A percentile compares a stretch with the other conserved stretches of the same genome.
phyloP scores from a whole-genome alignment of 306 rosid species.

The Luffa acutangula region DNA sequence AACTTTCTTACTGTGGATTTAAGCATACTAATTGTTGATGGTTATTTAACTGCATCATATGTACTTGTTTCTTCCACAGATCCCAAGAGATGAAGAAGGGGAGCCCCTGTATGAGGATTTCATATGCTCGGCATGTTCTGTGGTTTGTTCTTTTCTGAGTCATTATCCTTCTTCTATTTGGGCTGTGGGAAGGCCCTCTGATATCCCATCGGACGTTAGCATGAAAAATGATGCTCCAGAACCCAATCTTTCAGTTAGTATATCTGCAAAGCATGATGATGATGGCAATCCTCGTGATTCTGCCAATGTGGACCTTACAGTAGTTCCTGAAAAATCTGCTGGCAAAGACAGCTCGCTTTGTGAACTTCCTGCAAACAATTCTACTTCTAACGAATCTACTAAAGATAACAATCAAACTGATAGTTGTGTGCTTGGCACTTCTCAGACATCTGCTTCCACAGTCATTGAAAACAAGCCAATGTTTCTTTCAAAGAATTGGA shows the following conservation, averaged over 20 bases:
- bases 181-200: slow-evolving; percentile 41
- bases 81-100: slow-evolving; percentile 92
- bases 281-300: slow-evolving; percentile 17
- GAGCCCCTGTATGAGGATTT: slow-evolving; percentile 85
- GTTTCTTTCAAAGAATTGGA: slow-evolving; percentile 87
- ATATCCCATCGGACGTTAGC: slow-evolving; percentile 21
- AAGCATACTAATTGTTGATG: background rate
- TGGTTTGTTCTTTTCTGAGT: slow-evolving; percentile 48
- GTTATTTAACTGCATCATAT: background rate
- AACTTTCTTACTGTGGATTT: background rate
- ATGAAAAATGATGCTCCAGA: slow-evolving; percentile 53
- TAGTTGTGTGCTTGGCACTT: slow-evolving; percentile 52
- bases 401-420: slow-evolving; percentile 17
- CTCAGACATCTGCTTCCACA: slow-evolving; percentile 30
- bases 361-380: slow-evolving; percentile 25
- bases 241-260: slow-evolving; percentile 33
- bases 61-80: slow-evolving; percentile 30
- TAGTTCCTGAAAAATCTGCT: slow-evolving; percentile 24
- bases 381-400: slow-evolving; percentile 14
- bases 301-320: slow-evolving; percentile 16
- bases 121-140: slow-evolving; percentile 74
- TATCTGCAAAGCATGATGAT: slow-evolving; percentile 29
- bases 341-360: slow-evolving; percentile 24
- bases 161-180: slow-evolving; percentile 51
- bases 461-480: slow-evolving; percentile 41